Base-by-base conservation (phyloP, 2,329 filamentous ascomycete species). In the Verticillium dahliae region DNA sequence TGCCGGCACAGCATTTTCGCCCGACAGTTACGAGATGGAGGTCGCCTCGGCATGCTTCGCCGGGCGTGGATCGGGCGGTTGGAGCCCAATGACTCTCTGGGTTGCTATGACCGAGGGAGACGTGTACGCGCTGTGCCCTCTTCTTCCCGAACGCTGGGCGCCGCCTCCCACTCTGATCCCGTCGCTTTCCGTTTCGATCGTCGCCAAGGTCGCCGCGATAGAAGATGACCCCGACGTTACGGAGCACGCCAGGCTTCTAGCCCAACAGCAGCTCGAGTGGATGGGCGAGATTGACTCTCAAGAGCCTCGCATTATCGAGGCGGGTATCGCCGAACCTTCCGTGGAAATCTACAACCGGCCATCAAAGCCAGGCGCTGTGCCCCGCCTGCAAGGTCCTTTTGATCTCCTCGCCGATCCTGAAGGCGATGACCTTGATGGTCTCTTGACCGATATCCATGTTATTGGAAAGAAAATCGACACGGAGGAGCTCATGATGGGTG, bases 71-170 rank as follows among this genome's bases (percentile, higher is more conserved):
- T 84, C 85, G 6, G 94, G 92, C 14, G 92, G 92, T 60, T 99
- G 95, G 95, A 90, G 92, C 7, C 87, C 93, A 10, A 97, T 97
- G 90, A 98, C 95, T 0, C 81, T 99, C 11, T 99, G 94, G 91
- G 80, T 98, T 59, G 92, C 93, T n/a, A 99, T 97, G 90, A 86
- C 87, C 41, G 90, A 92, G 63, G 95, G 95, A 3, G 93, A 97
- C 70, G 84, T 98, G 6, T 99, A 99, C 71, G 93, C 94, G 1
- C 79, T 99, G 9, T 97, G 93, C 71, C 95, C 95, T 1, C 81
- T 99, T 50, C 80, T 99, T 37, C 95, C 95, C 0, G 87, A 87
- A 59, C 91, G 89, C 68, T 98, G 94, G 92, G 86, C 90, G 31
- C 87, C 90, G 31, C 87, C 89, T 14, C 83, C 88, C 1, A 89